These are phyloP conservation scores for Plasmodium reichenowi DNA, from an alignment of 169 alveolate species.

Conservation along the genomic window DNA sequence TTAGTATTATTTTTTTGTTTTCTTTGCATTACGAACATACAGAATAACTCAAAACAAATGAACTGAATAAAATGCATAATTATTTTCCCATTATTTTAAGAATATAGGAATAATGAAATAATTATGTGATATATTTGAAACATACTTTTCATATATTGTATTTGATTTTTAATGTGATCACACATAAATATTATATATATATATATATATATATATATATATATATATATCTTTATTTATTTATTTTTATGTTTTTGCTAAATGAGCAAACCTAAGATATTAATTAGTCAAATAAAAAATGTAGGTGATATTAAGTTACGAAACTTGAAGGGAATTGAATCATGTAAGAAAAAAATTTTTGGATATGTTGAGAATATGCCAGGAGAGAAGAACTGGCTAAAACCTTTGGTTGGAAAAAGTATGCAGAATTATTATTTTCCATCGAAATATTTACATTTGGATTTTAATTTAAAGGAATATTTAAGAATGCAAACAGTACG, in stretches of 20 bases:
- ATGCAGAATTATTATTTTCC: slow-evolving; percentile 87
- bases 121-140: no score
- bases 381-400: slow-evolving; percentile 86
- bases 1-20: no score
- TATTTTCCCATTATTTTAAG: no score
- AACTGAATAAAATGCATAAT: no score
- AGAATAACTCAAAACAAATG: no score
- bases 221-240: background rate
- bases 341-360: slow-evolving; percentile 71
- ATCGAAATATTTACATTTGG: slow-evolving; percentile 85
- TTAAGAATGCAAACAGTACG: slow-evolving; percentile 85
- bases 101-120: no score
- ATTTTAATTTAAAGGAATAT: slow-evolving; percentile 83
- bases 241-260: slow-evolving; percentile 15
- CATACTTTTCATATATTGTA: no score
- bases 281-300: slow-evolving; percentile 63
- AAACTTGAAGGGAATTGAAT: slow-evolving; percentile 74
- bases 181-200: no score
- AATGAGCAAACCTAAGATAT: slow-evolving; percentile 69
- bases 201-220: background rate
- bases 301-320: slow-evolving; percentile 49
- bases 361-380: slow-evolving; percentile 79
- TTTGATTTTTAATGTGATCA: no score
- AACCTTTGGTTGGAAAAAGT: slow-evolving; percentile 84
- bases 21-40: no score